These are phyloP conservation scores for Parsonsia alboflavescens DNA, from an alignment of 257 asterid species.

Conservation along the genomic window DNA sequence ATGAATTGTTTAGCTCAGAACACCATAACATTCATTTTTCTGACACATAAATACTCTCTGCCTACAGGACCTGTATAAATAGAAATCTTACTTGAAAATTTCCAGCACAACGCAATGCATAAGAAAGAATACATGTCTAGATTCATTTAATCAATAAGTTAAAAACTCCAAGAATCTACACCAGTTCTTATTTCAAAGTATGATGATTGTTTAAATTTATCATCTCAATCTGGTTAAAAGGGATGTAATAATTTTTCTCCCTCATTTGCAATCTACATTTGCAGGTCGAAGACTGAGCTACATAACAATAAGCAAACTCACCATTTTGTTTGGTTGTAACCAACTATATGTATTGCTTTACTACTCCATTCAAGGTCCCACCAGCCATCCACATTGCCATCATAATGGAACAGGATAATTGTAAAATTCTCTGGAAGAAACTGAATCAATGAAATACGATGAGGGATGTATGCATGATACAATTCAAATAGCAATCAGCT, in stretches of 20 bases:
- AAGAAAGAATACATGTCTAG: not conserved
- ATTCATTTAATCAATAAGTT: not conserved
- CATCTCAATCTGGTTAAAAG: not conserved
- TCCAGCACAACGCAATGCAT: not conserved
- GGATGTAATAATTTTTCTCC: not conserved
- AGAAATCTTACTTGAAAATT: not conserved
- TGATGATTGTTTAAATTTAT: not conserved
- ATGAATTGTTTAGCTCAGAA: conserved; percentile 5
- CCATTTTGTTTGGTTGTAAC: conserved; percentile 96
- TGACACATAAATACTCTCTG: not conserved
- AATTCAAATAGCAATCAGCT: conserved; percentile 9
- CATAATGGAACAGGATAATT: conserved; percentile 81
- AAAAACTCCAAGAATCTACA: not conserved
- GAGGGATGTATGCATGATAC: not conserved
- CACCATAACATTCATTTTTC: not conserved
- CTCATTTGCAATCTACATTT: not conserved
- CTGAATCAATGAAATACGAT: conserved; percentile 45
- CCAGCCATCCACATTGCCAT: conserved; percentile 92
- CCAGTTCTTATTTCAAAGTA: not conserved
- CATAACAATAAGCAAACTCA: conserved; percentile 22
- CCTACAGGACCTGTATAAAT: not conserved
- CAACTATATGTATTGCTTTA: conserved; percentile 82
- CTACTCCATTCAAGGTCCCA: conserved; percentile 77
- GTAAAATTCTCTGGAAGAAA: conserved; percentile 92
- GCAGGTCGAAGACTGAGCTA: not conserved